These are phyloP conservation scores for Cryptococcus wingfieldii DNA, from an alignment of 1,284 basidiomycete species.

Conservation along the genomic window DNA sequence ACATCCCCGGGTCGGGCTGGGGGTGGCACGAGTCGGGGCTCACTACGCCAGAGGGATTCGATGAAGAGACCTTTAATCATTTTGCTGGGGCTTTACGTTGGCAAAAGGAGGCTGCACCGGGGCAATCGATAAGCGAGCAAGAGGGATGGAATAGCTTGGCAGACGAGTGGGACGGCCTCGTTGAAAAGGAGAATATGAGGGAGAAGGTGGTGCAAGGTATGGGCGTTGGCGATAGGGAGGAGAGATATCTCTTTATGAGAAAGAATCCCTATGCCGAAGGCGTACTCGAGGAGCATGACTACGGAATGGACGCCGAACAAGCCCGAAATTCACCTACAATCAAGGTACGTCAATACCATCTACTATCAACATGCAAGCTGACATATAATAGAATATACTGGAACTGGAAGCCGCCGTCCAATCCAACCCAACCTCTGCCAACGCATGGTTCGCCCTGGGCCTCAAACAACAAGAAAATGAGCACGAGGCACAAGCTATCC, in stretches of 20 bases:
- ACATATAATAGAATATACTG: slow-evolving; percentile 63
- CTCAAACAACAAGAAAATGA: slow-evolving; percentile 99
- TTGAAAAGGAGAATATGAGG: slow-evolving; percentile 45
- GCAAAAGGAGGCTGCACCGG: slow-evolving; percentile 2
- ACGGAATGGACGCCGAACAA: slow-evolving; percentile 37
- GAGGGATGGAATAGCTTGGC: slow-evolving; percentile 64
- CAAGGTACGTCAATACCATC: slow-evolving; percentile 20
- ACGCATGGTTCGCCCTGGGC: slow-evolving; percentile 86
- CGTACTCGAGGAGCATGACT: slow-evolving; percentile 7
- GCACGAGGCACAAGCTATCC: slow-evolving; percentile 83
- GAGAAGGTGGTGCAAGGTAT: slow-evolving; percentile 57
- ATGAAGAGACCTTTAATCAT: slow-evolving; percentile 23
- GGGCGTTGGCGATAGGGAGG: slow-evolving; percentile 39
- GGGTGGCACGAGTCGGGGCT: slow-evolving; percentile 46
- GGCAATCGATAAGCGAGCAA: slow-evolving; percentile 14
- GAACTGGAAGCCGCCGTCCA: slow-evolving; percentile 89
- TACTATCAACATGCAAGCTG: neutral
- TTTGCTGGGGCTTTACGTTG: slow-evolving; percentile 30
- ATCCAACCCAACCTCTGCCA: slow-evolving; percentile 64
- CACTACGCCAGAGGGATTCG: slow-evolving; percentile 33
- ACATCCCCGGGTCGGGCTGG: slow-evolving; percentile 36
- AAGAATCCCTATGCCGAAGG: slow-evolving; percentile 68
- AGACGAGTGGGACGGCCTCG: slow-evolving; percentile 72
- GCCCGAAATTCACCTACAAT: slow-evolving; percentile 28
- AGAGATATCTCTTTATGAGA: slow-evolving; percentile 69